Evolutionary conservation across 305 asterid species (phyloP).

Genomic region (Ilex paraguariensis): DNA sequence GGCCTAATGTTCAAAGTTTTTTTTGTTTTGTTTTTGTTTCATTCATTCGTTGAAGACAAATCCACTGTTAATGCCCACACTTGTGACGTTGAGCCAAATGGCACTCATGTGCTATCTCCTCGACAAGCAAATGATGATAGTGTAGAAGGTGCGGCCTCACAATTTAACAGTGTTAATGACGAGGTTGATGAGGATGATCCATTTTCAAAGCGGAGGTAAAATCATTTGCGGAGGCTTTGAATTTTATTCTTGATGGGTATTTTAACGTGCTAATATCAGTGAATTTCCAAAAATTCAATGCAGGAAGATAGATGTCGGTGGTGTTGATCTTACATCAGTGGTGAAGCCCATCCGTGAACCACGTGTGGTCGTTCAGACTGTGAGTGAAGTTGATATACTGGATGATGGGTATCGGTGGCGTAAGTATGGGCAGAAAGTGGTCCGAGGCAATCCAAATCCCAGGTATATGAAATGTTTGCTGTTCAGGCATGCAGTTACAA

Average conservation of each 20-base stretch:
- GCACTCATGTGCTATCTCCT: constrained; percentile 59
- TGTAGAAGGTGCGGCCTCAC: constrained; percentile 48
- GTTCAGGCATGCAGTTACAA: no score
- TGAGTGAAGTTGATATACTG: constrained; percentile 91
- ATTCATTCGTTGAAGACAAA: constrained; percentile 46
- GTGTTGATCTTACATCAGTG: constrained; percentile 57
- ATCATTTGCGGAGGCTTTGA: constrained; percentile 6
- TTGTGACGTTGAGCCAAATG: constrained; percentile 41
- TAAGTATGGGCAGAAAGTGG: constrained; percentile 96
- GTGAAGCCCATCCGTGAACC: constrained; percentile 92
- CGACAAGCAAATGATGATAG: constrained; percentile 61
- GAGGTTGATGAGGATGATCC: constrained; percentile 74
- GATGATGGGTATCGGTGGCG: constrained; percentile 99
- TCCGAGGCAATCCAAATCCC: constrained; percentile 96
- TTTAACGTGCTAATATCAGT: no score
- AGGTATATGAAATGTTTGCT: constrained; percentile 36
- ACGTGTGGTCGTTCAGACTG: constrained; percentile 89
- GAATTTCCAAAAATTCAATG: constrained; percentile 9
- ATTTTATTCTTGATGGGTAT: not conserved
- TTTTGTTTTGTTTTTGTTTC: not conserved
- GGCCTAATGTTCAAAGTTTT: not conserved
- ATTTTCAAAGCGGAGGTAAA: constrained; percentile 68
- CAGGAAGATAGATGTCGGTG: constrained; percentile 74
- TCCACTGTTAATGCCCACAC: constrained; percentile 28
- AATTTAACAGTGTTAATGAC: constrained; percentile 47